A percentile compares a stretch with the other conserved stretches of the same genome.
phyloP scores from a whole-genome alignment of 257 asterid species.

The Penstemon davidsonii region DNA sequence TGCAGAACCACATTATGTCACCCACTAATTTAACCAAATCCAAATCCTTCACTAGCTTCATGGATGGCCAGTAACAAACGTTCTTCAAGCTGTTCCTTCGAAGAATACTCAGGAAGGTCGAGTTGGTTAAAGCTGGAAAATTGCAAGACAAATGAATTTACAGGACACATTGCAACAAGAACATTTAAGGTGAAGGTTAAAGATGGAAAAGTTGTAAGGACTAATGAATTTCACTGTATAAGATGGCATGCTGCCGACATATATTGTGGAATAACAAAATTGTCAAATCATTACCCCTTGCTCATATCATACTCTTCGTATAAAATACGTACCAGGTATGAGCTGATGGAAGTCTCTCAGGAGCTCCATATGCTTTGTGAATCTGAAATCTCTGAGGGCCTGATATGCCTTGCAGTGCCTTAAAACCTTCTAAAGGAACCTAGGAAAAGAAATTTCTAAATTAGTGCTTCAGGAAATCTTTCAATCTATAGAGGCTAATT shows the following conservation, averaged over 20 bases:
- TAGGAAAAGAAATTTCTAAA: conserved; percentile 27
- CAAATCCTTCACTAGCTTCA: conserved; percentile 98
- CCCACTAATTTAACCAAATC: conserved; percentile 66
- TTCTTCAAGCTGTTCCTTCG: conserved; percentile 95
- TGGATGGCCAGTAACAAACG: conserved; percentile 90
- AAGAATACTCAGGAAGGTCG: conserved; percentile 92
- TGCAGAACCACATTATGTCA: neutral
- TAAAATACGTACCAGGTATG: conserved; percentile 66
- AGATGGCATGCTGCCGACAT: neutral
- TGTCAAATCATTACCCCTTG: neutral
- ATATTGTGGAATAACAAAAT: neutral
- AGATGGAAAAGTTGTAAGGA: conserved; percentile 44
- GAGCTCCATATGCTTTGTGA: conserved; percentile 97
- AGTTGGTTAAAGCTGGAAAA: conserved; percentile 87
- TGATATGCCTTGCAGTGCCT: conserved; percentile 95
- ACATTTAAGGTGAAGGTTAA: conserved; percentile 35
- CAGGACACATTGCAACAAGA: conserved; percentile 7
- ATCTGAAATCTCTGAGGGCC: conserved; percentile 97
- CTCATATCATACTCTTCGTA: neutral
- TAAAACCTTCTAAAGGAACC: conserved; percentile 98
- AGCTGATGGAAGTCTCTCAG: conserved; percentile 93
- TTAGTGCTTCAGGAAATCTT: conserved; percentile 25
- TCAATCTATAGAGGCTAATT: neutral
- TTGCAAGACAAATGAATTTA: conserved; percentile 15
- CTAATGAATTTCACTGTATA: conserved; percentile 2